Evolutionary conservation across 768 basidiomycete genomes (phyloP).

Genomic region (Sistotremastrum suecicum): DNA sequence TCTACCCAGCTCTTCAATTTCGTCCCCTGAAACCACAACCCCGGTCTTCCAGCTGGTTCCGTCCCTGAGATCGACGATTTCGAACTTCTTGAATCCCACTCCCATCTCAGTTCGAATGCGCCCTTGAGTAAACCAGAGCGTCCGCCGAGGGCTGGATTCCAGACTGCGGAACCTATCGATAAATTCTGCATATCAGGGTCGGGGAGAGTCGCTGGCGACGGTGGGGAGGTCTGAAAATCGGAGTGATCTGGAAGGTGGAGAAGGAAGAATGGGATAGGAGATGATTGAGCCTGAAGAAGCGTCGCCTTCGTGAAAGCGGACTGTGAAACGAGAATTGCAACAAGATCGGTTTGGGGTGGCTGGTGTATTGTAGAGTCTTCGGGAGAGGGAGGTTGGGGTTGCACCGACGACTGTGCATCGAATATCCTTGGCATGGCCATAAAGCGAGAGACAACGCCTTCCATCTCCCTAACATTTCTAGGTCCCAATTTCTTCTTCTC

Average conservation of each 20-base stretch:
- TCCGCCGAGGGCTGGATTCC: slow-evolving; percentile 55
- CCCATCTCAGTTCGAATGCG: slow-evolving; percentile 55
- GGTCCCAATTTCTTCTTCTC: slow-evolving; percentile 73
- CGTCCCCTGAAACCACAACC: slow-evolving; percentile 27
- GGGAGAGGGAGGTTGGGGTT: slow-evolving; percentile 2
- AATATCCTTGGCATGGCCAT: slow-evolving; percentile 6
- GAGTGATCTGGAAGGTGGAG: slow-evolving; percentile 46
- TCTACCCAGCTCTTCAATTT: slow-evolving; percentile 11
- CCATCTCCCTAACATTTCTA: slow-evolving; percentile 74
- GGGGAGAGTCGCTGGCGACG: not conserved
- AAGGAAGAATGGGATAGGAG: slow-evolving; percentile 65
- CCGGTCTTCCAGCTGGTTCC: slow-evolving; percentile 19
- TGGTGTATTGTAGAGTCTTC: not conserved
- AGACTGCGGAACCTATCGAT: slow-evolving; percentile 37
- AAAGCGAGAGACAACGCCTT: slow-evolving; percentile 65
- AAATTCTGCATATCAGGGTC: slow-evolving; percentile 3
- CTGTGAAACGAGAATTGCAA: slow-evolving; percentile 72
- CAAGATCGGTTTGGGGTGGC: slow-evolving; percentile 14
- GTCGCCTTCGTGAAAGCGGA: slow-evolving; percentile 67
- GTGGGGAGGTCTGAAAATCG: not conserved
- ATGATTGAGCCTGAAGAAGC: slow-evolving; percentile 55
- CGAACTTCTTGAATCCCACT: slow-evolving; percentile 18
- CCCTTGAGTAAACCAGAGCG: slow-evolving; percentile 41
- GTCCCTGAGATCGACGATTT: too few species aligned
- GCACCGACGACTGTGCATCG: not conserved